These are phyloP conservation scores for Crotalaria pallida DNA, from an alignment of 306 rosid genomes.

Conservation along the genomic window DNA sequence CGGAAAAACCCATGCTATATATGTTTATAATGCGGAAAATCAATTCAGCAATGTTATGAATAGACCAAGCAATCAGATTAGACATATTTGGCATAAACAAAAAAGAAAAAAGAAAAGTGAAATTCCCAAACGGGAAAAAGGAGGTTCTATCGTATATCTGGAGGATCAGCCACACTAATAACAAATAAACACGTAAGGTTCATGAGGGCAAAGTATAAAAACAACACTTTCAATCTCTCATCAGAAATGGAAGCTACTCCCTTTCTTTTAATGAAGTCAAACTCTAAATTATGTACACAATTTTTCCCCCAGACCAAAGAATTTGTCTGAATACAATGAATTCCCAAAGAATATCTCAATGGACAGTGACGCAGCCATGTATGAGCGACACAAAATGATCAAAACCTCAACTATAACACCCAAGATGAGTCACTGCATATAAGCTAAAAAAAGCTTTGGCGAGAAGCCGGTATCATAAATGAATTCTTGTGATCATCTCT, in stretches of 20 bases:
- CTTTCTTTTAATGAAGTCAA: conserved; percentile 35
- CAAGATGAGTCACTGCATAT: conserved; percentile 43
- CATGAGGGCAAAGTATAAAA: conserved; percentile 19
- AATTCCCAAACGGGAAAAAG: conserved; percentile 48
- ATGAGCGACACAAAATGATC: conserved; percentile 41
- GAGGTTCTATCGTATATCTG: conserved; percentile 28
- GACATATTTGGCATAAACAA: conserved; percentile 31
- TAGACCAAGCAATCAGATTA: conserved; percentile 40
- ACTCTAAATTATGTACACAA: conserved; percentile 65
- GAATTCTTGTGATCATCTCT: conserved; percentile 38
- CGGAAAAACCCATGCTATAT: neutral
- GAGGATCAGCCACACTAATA: conserved; percentile 34
- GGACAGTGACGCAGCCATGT: conserved; percentile 35
- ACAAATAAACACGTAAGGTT: conserved; percentile 34
- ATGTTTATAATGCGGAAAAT: neutral
- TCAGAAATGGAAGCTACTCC: conserved; percentile 33
- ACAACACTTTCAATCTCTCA: conserved; percentile 21
- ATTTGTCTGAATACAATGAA: conserved; percentile 42
- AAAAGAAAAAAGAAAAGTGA: conserved; percentile 41
- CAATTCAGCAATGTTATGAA: conserved; percentile 10
- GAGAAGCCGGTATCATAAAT: conserved; percentile 20
- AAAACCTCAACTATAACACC: conserved; percentile 31
- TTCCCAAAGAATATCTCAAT: conserved; percentile 56
- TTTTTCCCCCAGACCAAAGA: conserved; percentile 46
- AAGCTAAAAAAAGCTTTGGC: conserved; percentile 39